A percentile compares a stretch with the other conserved stretches of the same genome.
phyloP scores from a whole-genome alignment of 208 protist genomes.

The Phytomonas sp. region DNA sequence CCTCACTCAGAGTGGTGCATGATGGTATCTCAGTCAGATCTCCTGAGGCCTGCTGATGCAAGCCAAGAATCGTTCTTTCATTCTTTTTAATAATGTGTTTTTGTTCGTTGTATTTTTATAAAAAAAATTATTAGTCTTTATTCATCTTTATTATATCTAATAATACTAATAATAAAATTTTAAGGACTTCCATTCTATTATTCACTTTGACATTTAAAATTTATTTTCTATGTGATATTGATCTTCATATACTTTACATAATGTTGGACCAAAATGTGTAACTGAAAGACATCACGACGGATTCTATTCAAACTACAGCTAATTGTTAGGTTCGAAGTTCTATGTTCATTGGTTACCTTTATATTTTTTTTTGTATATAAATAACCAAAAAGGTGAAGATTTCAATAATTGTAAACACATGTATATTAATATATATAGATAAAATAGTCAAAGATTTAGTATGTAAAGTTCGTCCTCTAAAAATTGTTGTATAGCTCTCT shows the following conservation, averaged over 20 bases:
- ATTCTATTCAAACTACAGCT: too few relatives aligned
- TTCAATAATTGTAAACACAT: not conserved
- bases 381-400: not conserved
- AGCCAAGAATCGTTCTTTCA: not conserved
- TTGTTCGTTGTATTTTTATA: too few relatives aligned
- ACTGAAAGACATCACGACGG: constrained; percentile 7
- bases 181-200: too few relatives aligned
- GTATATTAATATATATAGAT: not conserved
- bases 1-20: not conserved
- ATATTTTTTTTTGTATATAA: not conserved
- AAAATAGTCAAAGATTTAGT: not conserved
- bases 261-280: too few relatives aligned
- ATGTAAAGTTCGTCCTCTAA: not conserved
- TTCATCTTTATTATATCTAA: too few relatives aligned
- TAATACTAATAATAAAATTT: too few relatives aligned
- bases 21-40: not conserved
- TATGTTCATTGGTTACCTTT: constrained; percentile 5
- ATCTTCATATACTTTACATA: too few relatives aligned
- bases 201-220: too few relatives aligned
- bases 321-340: constrained; percentile 1
- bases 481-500: not conserved
- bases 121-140: too few relatives aligned
- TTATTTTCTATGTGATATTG: too few relatives aligned
- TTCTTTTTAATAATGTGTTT: not conserved
- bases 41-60: not conserved